phyloP scores from a whole-genome alignment of 2,329 filamentous ascomycete species.

The Beauveria varroae region DNA sequence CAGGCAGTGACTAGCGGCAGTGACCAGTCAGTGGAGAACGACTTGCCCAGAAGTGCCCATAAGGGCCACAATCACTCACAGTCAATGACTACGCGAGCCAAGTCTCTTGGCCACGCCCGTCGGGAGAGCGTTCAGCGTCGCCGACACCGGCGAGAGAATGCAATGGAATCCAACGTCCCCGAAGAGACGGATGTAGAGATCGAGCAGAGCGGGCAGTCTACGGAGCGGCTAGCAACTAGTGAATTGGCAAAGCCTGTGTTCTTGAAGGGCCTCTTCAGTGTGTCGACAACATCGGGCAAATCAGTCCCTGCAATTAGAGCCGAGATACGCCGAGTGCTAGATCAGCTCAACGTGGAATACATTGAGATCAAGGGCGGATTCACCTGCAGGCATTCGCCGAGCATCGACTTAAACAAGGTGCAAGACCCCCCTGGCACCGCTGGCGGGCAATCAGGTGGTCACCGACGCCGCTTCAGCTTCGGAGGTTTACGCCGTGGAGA shows the following conservation, averaged over 20 bases:
- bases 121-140: conserved; percentile 89
- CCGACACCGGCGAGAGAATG: conserved; percentile 64
- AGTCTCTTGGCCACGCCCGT: conserved; percentile 81
- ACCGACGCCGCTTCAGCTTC: conserved; percentile 77
- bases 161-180: conserved; percentile 68
- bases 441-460: conserved; percentile 44
- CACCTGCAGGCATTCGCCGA: conserved; percentile 78
- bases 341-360: conserved; percentile 83
- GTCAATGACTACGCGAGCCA: conserved; percentile 64
- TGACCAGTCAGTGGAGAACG: conserved; percentile 59
- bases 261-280: conserved; percentile 93
- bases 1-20: conserved; percentile 71
- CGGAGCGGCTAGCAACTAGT: conserved; percentile 55
- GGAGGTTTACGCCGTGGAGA: conserved; percentile 53
- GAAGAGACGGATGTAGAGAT: conserved; percentile 86
- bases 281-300: conserved; percentile 91
- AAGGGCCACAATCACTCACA: conserved; percentile 46
- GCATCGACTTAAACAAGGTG: conserved; percentile 75
- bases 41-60: conserved; percentile 42
- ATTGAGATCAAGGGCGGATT: conserved; percentile 92
- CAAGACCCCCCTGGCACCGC: conserved; percentile 57
- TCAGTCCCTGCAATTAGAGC: conserved; percentile 76
- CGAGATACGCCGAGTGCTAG: conserved; percentile 85
- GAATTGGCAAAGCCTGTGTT: conserved; percentile 90
- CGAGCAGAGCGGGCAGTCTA: conserved; percentile 52